These are phyloP conservation scores for Phaffomyces opuntiae DNA, from an alignment of 805 yeast species.

Conservation along the genomic window DNA sequence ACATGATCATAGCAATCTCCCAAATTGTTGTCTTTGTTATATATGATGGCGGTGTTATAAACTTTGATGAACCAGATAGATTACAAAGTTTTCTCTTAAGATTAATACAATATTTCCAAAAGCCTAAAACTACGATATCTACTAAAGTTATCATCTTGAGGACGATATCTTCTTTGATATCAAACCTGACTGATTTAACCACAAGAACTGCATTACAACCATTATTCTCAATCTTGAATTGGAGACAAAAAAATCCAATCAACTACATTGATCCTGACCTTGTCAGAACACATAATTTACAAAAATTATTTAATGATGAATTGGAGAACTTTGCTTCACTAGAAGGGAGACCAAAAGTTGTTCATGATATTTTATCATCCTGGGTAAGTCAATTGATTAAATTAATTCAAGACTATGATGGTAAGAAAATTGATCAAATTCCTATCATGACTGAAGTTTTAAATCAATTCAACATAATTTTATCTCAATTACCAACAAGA, in stretches of 20 bases:
- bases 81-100: constrained; percentile 9
- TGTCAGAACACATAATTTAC: not conserved
- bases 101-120: constrained; percentile 13
- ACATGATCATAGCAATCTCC: constrained; percentile 3
- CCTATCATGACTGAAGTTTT: constrained; percentile 7
- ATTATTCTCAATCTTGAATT: constrained; percentile 13
- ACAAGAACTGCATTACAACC: constrained; percentile 9
- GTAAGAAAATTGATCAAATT: not conserved
- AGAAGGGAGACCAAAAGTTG: constrained; percentile 6
- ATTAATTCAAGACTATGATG: too few species aligned
- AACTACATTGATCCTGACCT: constrained; percentile 1
- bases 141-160: constrained; percentile 4
- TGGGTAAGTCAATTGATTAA: constrained; percentile 1
- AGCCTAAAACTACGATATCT: not conserved
- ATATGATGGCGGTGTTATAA: not conserved
- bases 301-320: constrained; percentile 1
- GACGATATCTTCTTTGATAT: constrained; percentile 1
- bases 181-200: not conserved
- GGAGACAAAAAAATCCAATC: constrained; percentile 6
- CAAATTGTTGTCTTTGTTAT: not conserved
- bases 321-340: not conserved
- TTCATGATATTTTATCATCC: not conserved
- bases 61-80: constrained; percentile 1
- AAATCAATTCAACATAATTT: constrained; percentile 21
- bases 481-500: constrained; percentile 38